Evolutionary conservation across 148 eudicot species (phyloP), one percentile per base, ranked within the genome.

Genomic region (Arctostaphylos glauca): DNA sequence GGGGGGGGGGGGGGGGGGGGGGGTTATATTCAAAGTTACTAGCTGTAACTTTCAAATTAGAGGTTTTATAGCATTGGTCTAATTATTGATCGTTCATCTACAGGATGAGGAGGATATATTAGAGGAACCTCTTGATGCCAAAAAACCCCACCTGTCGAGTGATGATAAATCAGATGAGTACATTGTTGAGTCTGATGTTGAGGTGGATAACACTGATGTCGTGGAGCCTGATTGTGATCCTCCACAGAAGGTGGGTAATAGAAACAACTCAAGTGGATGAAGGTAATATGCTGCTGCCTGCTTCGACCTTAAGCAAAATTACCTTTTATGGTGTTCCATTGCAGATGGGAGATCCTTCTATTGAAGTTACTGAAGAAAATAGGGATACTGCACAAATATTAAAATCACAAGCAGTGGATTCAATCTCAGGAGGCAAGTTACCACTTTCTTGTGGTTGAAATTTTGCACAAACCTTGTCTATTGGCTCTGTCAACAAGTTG

Each of bases 291-390:
- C 13, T 9, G 73, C 31, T 47, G 15, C 54, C 38, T 67, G 56
- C 68, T 80, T 52, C 75, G 43, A 18, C 55, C 58, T 76, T 46
- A 10, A 82, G 56, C 53, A 78, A 21, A 62, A 6, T 38, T 6
- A 75, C 54, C 18, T 56, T 9, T 54, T 31, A 50, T 10, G 5
- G 54, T 55, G 31, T 80, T 72, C 68, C 38, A n/a, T 87, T 84
- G 66, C 80, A 93, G 94, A 91, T 93, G 96, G 96, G 96, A 56
- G 93, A 93, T 72, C 77, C 90, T 74, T 84, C 88, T 10, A 58
- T 85, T 84, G 94, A 93, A 78, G 92, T 88, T 31, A 90, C 88
- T 18, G 96, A 91, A 77, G 93, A 89, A 85, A 87, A 84, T 81
- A 86, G 84, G 53, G 96, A 93, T 84, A 87, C 90, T 76, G 86